Evolutionary conservation across 2,329 filamentous ascomycete genomes (phyloP), one percentile per base, ranked within the genome.

Genomic region (Beauveria asiatica): DNA sequence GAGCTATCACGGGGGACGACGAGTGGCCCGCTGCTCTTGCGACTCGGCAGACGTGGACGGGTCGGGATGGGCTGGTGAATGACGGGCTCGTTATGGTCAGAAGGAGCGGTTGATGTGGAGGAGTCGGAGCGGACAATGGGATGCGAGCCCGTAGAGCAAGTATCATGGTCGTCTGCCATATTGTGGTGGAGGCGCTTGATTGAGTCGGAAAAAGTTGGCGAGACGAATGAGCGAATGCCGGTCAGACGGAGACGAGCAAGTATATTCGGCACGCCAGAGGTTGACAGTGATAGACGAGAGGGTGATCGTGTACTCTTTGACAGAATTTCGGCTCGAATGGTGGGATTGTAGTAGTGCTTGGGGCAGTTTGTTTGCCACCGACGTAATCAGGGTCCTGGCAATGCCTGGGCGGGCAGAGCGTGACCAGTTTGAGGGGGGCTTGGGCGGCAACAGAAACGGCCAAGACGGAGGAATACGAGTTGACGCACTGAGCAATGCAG

Each of bases 1-100:
- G 83, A 84, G 67, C 83, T 88, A 69, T 93, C 89, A 66, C 90
- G 84, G 41, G 88, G 87, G 44, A 95, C 88, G 64, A 92, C 89
- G 65, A 94, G 87, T 52, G 90, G 91, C 61, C 89, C 89, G 70
- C 89, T 93, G 66, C 87, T 89, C 74, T 91, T 90, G 53, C 89
- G 83, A 66, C 83, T 89, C 19, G 84, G 84, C 62, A 93, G 77
- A 60, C 83, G 82, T 30, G 90, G 90, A 41, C 90, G 83, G 17
- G 74, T 74, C 1, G 82, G 80, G 9, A 80, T 70, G 33, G 82
- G 81, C 25, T 78, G 76, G 62, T 81, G 78, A 30, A 83, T 78
- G 27, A 72, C 66, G 50, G 70, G 66, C 21, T 75, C 73, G 59
- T 71, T 69, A 64, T 69, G 67, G n/a, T 75, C 71, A n/a, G 70